Evolutionary conservation across 495 filamentous ascomycete genomes (phyloP).

Genomic region (Clohesyomyces aquaticus): DNA sequence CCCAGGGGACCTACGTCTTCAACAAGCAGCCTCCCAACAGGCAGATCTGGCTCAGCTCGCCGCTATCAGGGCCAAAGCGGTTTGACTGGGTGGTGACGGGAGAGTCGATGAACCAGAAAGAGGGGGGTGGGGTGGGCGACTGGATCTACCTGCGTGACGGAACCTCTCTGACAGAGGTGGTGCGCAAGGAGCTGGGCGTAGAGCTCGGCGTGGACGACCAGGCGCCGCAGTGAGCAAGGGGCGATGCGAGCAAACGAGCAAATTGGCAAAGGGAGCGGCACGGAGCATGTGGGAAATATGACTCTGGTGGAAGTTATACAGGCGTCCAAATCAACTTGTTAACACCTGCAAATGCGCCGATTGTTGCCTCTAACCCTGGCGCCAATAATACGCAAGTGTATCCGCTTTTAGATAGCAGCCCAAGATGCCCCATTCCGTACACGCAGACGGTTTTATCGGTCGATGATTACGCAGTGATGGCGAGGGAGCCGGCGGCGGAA

Average conservation of each 20-base stretch:
- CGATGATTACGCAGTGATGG: slow-evolving; percentile 32
- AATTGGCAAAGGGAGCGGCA: not conserved
- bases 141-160: slow-evolving; percentile 91
- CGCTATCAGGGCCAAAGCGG: slow-evolving; percentile 87
- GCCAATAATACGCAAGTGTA: not conserved
- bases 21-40: slow-evolving; percentile 98
- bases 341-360: too few species aligned
- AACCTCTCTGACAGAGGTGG: slow-evolving; percentile 68
- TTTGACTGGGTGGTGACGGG: slow-evolving; percentile 80
- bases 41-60: slow-evolving; percentile 96
- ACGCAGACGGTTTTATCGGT: too few species aligned
- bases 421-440: too few species aligned
- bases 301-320: too few species aligned
- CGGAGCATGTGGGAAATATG: too few species aligned
- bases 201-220: slow-evolving; percentile 36
- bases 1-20: slow-evolving; percentile 79
- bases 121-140: slow-evolving; percentile 65
- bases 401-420: too few species aligned
- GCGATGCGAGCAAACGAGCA: not conserved
- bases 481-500: not conserved
- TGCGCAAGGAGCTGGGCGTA: slow-evolving; percentile 70
- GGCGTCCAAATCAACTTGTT: too few species aligned
- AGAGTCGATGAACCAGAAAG: slow-evolving; percentile 74
- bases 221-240: slow-evolving; percentile 5
- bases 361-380: too few species aligned